phyloP scores from a whole-genome alignment of 139 green algal genomes.

The Edaphochlamys debaryana region DNA sequence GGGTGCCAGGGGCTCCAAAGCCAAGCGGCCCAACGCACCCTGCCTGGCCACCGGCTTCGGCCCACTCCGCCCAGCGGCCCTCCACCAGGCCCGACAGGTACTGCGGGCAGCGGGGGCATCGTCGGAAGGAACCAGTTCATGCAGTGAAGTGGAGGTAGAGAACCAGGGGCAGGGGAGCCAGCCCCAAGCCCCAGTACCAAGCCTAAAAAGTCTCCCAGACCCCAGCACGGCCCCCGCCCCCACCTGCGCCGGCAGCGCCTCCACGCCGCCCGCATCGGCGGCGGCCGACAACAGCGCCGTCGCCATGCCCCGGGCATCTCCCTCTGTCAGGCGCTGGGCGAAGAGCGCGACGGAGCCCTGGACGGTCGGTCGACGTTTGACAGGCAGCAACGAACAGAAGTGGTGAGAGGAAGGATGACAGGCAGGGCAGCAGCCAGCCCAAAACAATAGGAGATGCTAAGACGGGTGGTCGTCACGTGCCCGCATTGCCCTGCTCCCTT shows the following conservation, averaged over 20 bases:
- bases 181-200: no score
- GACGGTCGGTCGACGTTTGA: no score
- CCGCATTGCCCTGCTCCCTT: no score
- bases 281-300: background rate
- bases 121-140: background rate
- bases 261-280: background rate
- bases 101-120: background rate
- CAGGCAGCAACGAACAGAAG: background rate
- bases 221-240: background rate
- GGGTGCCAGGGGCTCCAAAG: no score
- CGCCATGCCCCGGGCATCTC: background rate
- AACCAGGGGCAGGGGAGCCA: background rate
- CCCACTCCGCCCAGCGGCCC: background rate
- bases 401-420: background rate
- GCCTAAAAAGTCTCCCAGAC: no score
- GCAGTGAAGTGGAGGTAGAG: background rate
- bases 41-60: background rate
- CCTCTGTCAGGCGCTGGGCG: background rate
- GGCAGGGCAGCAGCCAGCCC: no score
- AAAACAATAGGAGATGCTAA: no score
- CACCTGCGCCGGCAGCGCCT: background rate
- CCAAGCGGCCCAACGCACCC: no score
- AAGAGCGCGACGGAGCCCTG: background rate
- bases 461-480: no score
- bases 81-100: conserved; percentile 26